Percentiles rank a stretch among this genome's conserved stretches.
These are phyloP conservation scores for Fusarium sp. DNA, from an alignment of 2,329 filamentous ascomycete genomes.

Conservation along the genomic window DNA sequence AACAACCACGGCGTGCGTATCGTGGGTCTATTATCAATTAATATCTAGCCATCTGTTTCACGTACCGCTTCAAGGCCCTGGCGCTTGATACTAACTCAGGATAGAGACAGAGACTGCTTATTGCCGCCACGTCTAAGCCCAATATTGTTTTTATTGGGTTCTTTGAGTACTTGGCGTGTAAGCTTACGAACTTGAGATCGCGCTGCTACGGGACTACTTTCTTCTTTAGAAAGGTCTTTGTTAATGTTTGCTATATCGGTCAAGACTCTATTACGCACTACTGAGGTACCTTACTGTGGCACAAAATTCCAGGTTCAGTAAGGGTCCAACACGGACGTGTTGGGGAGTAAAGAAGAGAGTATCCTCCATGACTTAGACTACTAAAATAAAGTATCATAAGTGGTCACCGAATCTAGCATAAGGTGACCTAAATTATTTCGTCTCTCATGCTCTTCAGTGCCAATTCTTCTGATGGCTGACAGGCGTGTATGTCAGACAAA, in stretches of 20 bases:
- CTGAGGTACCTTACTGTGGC: background rate
- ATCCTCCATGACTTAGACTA: background rate
- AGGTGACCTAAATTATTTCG: background rate
- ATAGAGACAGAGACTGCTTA: background rate
- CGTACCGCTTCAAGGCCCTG: conserved; percentile 22
- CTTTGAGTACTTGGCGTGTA: background rate
- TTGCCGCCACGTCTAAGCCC: background rate
- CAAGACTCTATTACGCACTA: conserved; percentile 7
- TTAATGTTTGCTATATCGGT: conserved; percentile 4
- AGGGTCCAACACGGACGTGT: conserved; percentile 27
- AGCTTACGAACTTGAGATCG: conserved; percentile 8
- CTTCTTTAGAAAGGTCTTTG: conserved; percentile 11
- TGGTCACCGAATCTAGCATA: background rate
- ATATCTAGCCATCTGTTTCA: conserved; percentile 29
- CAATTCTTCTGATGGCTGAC: background rate
- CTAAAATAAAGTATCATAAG: background rate
- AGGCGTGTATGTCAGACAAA: background rate
- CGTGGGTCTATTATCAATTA: conserved; percentile 37
- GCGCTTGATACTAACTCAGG: conserved; percentile 5
- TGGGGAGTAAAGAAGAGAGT: too few species aligned
- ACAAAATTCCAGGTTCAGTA: background rate
- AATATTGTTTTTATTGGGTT: background rate
- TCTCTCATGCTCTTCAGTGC: background rate
- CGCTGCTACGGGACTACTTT: conserved; percentile 10
- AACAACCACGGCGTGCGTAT: background rate